Evolutionary conservation across 2,329 filamentous ascomycete species (phyloP).

Genomic region (Basipetospora chlamydospora): DNA sequence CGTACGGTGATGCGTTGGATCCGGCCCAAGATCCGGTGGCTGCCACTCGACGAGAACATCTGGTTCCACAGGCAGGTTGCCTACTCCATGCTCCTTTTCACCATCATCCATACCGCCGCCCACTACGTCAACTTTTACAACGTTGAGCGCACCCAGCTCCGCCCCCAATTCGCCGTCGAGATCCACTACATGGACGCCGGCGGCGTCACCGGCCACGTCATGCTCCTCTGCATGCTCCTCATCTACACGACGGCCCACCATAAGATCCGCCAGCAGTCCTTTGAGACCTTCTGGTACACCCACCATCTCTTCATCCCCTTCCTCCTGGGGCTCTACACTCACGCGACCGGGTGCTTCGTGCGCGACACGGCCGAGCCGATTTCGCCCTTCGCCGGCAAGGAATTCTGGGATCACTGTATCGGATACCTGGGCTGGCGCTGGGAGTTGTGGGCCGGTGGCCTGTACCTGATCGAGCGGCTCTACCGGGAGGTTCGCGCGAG

Average conservation of each 20-base stretch:
- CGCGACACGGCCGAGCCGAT: conserved; percentile 58
- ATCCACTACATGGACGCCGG: conserved; percentile 85
- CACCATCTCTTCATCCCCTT: conserved; percentile 97
- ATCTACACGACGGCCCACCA: conserved; percentile 96
- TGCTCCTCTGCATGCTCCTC: conserved; percentile 94
- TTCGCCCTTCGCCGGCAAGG: conserved; percentile 70
- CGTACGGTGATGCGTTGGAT: conserved; percentile 73
- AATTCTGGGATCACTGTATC: conserved; percentile 86
- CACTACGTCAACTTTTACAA: conserved; percentile 99
- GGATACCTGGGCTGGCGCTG: conserved; percentile 96
- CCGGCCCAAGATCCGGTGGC: conserved; percentile 72
- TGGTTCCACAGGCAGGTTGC: conserved; percentile 96
- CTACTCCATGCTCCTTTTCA: conserved; percentile 76
- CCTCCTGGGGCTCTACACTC: conserved; percentile 83
- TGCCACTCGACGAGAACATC: conserved; percentile 90
- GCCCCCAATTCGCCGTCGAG: conserved; percentile 65
- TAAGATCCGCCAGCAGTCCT: conserved; percentile 90
- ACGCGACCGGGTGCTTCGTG: conserved; percentile 92
- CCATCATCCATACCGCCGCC: conserved; percentile 56
- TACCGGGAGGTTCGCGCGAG: conserved; percentile 82
- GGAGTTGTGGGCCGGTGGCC: conserved; percentile 73
- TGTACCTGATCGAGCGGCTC: conserved; percentile 79
- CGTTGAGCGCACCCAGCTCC: conserved; percentile 72
- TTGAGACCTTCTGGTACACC: conserved; percentile 98
- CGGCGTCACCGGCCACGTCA: conserved; percentile 89